phyloP scores from a whole-genome alignment of 352 stramenopile species.

The Elongisporangium anandrum region DNA sequence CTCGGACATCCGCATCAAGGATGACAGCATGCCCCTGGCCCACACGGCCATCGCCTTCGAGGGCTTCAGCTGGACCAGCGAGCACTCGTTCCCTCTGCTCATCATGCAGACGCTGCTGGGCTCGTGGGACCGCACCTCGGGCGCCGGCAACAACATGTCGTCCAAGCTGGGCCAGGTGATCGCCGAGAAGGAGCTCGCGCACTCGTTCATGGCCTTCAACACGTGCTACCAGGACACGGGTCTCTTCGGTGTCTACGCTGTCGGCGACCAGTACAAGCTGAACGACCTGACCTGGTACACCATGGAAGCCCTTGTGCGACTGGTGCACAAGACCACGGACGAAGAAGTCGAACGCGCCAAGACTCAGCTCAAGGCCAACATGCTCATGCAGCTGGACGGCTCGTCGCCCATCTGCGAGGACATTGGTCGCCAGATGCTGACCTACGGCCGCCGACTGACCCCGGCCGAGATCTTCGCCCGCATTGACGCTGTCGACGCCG shows the following conservation, averaged over 20 bases:
- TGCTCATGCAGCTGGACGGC: slow-evolving; percentile 99
- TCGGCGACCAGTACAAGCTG: slow-evolving; percentile 93
- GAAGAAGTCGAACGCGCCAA: slow-evolving; percentile 98
- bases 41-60: slow-evolving; percentile 98
- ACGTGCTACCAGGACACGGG: slow-evolving; percentile 99
- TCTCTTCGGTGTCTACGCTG: slow-evolving; percentile 98
- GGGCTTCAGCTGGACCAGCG: slow-evolving; percentile 96
- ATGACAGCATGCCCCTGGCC: slow-evolving; percentile 84
- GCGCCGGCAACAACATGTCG: slow-evolving; percentile 93
- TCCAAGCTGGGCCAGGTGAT: slow-evolving; percentile 96
- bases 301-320: slow-evolving; percentile 92
- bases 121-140: slow-evolving; percentile 90
- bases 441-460: slow-evolving; percentile 95
- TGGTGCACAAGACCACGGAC: slow-evolving; percentile 96
- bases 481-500: slow-evolving; percentile 97
- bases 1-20: slow-evolving; percentile 91
- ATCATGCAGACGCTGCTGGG: slow-evolving; percentile 95
- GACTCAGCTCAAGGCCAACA: slow-evolving; percentile 98
- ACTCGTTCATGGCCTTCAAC: slow-evolving; percentile 99
- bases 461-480: slow-evolving; percentile 98
- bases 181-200: slow-evolving; percentile 93
- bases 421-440: slow-evolving; percentile 98
- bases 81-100: slow-evolving; percentile 98
- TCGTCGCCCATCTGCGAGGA: slow-evolving; percentile 98
- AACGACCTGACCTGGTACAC: slow-evolving; percentile 94